phyloP scores from a whole-genome alignment of 441 rosid species.

The Gossypium schwendimanii region DNA sequence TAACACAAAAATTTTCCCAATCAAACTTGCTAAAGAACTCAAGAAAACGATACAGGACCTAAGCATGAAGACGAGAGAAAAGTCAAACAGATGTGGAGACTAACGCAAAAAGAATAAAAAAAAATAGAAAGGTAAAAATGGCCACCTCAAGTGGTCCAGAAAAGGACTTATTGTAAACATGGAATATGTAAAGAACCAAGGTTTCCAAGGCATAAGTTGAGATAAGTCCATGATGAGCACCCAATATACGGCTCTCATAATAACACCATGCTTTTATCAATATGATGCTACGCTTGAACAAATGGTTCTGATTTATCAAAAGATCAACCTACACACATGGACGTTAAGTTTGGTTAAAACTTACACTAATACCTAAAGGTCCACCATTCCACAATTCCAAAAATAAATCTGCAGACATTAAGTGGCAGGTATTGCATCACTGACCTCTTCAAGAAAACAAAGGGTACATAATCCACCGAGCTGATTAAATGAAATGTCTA shows the following conservation, averaged over 20 bases:
- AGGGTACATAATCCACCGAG: slow-evolving; percentile 98
- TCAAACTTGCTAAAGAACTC: too few species aligned
- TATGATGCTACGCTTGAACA: slow-evolving; percentile 93
- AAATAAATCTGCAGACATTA: slow-evolving; percentile 2
- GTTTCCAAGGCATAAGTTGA: slow-evolving; percentile 65
- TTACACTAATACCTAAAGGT: not conserved
- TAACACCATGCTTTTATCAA: slow-evolving; percentile 99
- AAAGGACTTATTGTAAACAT: too few species aligned
- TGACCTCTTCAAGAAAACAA: slow-evolving; percentile 98
- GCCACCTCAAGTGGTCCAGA: slow-evolving; percentile 13
- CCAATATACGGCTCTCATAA: slow-evolving; percentile 97
- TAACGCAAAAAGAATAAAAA: slow-evolving; percentile 13
- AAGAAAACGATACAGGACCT: too few species aligned
- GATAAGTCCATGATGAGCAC: slow-evolving; percentile 98
- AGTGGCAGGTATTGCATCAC: slow-evolving; percentile 12
- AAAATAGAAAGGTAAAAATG: slow-evolving; percentile 13
- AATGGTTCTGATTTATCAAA: slow-evolving; percentile 70
- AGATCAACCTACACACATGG: slow-evolving; percentile 62
- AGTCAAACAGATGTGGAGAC: slow-evolving; percentile 19
- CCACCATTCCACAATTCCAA: not conserved
- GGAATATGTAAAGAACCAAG: too few species aligned
- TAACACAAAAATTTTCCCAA: slow-evolving; percentile 68
- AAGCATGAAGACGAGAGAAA: slow-evolving; percentile 7
- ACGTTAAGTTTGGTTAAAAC: slow-evolving; percentile 10
- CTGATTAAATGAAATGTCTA: slow-evolving; percentile 95